These are phyloP conservation scores for Corymbia citriodora DNA, from an alignment of 441 rosid genomes.

Conservation along the genomic window DNA sequence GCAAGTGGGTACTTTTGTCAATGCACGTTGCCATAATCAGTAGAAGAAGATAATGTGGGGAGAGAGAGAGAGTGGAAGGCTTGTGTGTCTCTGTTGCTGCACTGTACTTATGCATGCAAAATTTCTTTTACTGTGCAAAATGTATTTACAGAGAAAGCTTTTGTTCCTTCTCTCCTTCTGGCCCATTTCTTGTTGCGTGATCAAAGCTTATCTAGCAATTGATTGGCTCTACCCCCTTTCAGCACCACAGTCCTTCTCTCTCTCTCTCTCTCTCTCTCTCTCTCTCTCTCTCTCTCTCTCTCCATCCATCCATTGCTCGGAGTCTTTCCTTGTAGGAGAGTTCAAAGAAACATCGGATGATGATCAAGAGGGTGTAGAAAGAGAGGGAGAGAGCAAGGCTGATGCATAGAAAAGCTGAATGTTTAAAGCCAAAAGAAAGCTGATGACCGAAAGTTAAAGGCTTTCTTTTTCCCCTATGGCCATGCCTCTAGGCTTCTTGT, in stretches of 20 bases:
- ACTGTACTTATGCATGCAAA: background rate
- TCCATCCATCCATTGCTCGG: background rate
- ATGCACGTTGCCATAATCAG: background rate
- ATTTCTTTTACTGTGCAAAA: background rate
- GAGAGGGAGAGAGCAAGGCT: background rate
- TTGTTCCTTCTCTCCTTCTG: background rate
- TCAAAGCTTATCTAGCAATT: background rate
- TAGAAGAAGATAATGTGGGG: background rate
- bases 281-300: background rate
- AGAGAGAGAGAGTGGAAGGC: background rate
- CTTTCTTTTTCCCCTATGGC: background rate
- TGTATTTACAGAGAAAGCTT: background rate
- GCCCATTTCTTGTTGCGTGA: background rate
- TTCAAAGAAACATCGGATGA: background rate
- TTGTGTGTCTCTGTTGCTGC: background rate
- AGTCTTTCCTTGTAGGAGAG: background rate
- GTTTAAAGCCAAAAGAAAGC: background rate
- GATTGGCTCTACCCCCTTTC: background rate
- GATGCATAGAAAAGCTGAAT: background rate
- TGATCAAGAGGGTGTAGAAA: background rate
- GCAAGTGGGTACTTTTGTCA: background rate
- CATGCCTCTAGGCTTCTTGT: background rate
- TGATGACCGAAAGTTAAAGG: background rate
- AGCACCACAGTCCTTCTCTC: background rate
- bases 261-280: background rate